phyloP scores from a whole-genome alignment of 805 yeast species.

The Saturnispora hagleri region DNA sequence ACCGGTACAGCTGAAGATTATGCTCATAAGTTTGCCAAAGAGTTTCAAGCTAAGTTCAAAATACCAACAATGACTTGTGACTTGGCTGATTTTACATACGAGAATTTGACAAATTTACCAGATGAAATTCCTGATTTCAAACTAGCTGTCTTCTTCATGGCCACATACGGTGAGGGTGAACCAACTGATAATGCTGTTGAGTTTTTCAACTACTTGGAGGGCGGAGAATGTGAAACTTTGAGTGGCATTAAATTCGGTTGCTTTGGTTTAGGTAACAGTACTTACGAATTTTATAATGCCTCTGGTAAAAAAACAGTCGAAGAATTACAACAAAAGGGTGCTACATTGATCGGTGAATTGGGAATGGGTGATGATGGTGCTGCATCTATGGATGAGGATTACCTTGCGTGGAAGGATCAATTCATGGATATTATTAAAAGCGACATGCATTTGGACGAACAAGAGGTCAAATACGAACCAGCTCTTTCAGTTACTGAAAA shows the following conservation, averaged over 20 bases:
- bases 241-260: slow-evolving; percentile 37
- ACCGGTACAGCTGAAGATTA: slow-evolving; percentile 99
- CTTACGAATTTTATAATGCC: slow-evolving; percentile 81
- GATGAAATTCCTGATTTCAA: slow-evolving; percentile 45
- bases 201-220: slow-evolving; percentile 43
- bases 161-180: slow-evolving; percentile 96
- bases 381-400: slow-evolving; percentile 88
- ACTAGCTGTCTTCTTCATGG: slow-evolving; percentile 49
- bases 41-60: slow-evolving; percentile 72
- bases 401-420: slow-evolving; percentile 83
- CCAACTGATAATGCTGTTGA: slow-evolving; percentile 83
- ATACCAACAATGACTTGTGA: slow-evolving; percentile 80
- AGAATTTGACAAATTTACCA: slow-evolving; percentile 33
- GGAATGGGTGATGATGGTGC: slow-evolving; percentile 92
- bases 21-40: slow-evolving; percentile 84
- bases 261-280: slow-evolving; percentile 87
- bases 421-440: slow-evolving; percentile 36
- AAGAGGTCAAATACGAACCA: slow-evolving; percentile 45
- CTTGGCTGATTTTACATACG: slow-evolving; percentile 32
- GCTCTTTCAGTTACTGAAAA: slow-evolving; percentile 33
- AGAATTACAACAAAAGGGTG: slow-evolving; percentile 50
- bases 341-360: slow-evolving; percentile 47
- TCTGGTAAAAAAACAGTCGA: slow-evolving; percentile 54
- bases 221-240: background rate
- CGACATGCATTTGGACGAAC: slow-evolving; percentile 5